Evolutionary conservation across 345 rosid species (phyloP), one percentile per base, ranked within the genome.

Genomic region (Moricandia arvensis): DNA sequence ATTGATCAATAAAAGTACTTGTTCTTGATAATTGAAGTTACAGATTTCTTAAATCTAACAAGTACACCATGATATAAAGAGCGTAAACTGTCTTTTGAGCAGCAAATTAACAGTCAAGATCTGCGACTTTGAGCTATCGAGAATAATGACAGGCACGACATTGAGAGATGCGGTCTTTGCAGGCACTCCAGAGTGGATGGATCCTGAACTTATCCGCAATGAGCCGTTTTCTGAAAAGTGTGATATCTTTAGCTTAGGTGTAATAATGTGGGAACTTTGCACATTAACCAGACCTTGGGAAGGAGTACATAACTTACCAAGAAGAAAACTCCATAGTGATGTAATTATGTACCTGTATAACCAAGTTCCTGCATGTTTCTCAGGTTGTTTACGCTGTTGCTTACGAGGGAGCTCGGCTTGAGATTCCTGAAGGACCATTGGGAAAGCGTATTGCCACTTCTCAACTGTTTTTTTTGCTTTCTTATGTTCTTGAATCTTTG

Each of bases 181-280:
- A 49, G 57, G 57, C 16, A 49, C 57, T 49, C 57, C 57, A 49
- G 57, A 49, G 57, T 49, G 57, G 57, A 96, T 96, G 99, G 99
- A 96, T 71, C 98, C 99, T 15, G 98, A 96, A 62, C 99, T 96
- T 38, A 87, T 89, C 51, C 91, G 96, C 21, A 92, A 88, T 53
- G 97, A 92, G 61, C 93, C 93, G 34, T 93, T 96, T 81, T 87
- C 96, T n/a, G 98, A 90, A 82, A 96, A 96, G 80, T 96, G 96
- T 8, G 99, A 96, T 79, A 96, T 93, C 80, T 96, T 96, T 84
- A 96, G 98, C 84, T 85, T 96, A 27, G 99, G 99, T 57, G 97
- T 96, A n/a, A 89, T 96, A 68, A 93, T 93, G 89, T 96, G 99
- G 98, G 99, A 96, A 75, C 93, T 96, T 62, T 93, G 90, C 84